phyloP scores from a whole-genome alignment of 2,329 filamentous ascomycete species.

The Sclerotinia nivalis region DNA sequence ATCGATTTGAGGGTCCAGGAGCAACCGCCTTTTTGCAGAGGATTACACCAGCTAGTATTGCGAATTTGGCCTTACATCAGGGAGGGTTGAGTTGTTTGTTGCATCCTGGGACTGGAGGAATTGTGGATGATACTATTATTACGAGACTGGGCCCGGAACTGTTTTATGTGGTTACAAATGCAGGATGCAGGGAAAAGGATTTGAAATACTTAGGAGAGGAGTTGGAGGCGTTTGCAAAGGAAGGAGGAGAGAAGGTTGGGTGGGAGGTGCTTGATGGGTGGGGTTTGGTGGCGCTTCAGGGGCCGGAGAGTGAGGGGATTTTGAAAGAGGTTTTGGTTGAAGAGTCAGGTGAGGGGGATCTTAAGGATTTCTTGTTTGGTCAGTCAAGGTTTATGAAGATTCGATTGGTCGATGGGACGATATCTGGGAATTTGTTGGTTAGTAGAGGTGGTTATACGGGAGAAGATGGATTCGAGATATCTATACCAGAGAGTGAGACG shows the following conservation, averaged over 20 bases:
- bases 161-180: slow-evolving; percentile 96
- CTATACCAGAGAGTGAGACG: slow-evolving; percentile 68
- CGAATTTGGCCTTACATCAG: slow-evolving; percentile 62
- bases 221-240: slow-evolving; percentile 59
- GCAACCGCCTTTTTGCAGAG: slow-evolving; percentile 79
- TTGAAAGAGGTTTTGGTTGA: slow-evolving; percentile 63
- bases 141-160: slow-evolving; percentile 71
- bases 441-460: slow-evolving; percentile 94
- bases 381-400: slow-evolving; percentile 67
- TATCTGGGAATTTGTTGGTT: slow-evolving; percentile 63
- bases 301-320: slow-evolving; percentile 71
- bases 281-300: slow-evolving; percentile 87
- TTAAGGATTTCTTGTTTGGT: slow-evolving; percentile 80
- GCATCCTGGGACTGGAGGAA: slow-evolving; percentile 78
- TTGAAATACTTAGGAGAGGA: slow-evolving; percentile 72
- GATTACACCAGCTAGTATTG: slow-evolving; percentile 76
- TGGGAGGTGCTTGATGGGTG: slow-evolving; percentile 72
- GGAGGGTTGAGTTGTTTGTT: slow-evolving; percentile 85
- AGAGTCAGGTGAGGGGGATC: slow-evolving; percentile 46
- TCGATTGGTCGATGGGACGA: slow-evolving; percentile 54
- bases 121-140: slow-evolving; percentile 92
- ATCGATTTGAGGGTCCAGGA: slow-evolving; percentile 77
- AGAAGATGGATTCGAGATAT: slow-evolving; percentile 97
- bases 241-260: slow-evolving; percentile 56
- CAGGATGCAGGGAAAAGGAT: slow-evolving; percentile 88